phyloP scores from a whole-genome alignment of 345 rosid genomes.

The Aquilaria sinensis region DNA sequence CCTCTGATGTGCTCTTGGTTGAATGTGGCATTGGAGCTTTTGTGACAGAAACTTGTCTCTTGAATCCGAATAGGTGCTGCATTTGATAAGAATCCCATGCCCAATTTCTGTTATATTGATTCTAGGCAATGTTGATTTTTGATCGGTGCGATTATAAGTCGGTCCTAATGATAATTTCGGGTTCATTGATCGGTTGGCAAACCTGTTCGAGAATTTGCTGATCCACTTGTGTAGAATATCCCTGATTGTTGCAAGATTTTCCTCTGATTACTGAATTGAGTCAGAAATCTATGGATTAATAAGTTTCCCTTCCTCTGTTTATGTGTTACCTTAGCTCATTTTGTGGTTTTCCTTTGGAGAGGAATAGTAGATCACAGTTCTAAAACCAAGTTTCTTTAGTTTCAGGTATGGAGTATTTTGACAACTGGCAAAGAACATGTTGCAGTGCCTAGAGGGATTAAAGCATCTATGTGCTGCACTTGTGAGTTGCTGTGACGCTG shows the following conservation, averaged over 20 bases:
- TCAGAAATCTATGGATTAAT: background rate
- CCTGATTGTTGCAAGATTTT: too few species aligned
- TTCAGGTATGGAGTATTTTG: conserved; percentile 69
- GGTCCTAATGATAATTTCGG: background rate
- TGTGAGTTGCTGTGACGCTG: conserved; percentile 58
- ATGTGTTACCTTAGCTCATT: background rate
- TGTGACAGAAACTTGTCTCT: conserved; percentile 4
- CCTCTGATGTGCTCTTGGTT: conserved; percentile 14
- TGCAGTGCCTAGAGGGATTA: conserved; percentile 71
- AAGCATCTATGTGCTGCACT: conserved; percentile 48
- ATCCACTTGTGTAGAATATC: background rate
- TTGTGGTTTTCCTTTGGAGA: background rate
- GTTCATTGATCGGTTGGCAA: background rate
- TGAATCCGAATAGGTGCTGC: conserved; percentile 5
- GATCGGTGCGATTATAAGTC: background rate
- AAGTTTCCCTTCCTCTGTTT: background rate
- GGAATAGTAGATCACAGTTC: background rate
- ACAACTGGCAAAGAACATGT: conserved; percentile 53
- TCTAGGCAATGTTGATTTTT: background rate
- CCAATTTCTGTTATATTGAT: background rate
- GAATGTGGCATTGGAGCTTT: conserved; percentile 17
- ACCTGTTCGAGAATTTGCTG: background rate
- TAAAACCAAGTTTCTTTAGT: conserved; percentile 19
- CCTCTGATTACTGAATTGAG: background rate
- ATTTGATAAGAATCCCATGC: background rate